Conservation (phyloP, 2,329 filamentous ascomycete genomes). For the Calonectria pteridis region DNA sequence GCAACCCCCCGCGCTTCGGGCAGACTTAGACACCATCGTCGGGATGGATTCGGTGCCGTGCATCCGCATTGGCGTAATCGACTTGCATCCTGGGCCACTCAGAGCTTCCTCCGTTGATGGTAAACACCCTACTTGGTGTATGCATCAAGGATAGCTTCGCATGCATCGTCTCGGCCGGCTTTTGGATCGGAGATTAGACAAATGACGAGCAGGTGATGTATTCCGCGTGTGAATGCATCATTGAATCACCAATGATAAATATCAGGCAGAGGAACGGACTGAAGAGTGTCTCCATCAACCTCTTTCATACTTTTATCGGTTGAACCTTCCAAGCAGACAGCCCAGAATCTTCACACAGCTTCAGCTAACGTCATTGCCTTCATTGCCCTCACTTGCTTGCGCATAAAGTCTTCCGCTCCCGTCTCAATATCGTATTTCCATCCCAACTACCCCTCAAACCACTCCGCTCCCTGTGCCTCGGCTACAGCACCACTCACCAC, state of each 20-base stretch:
- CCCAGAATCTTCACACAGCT: not conserved
- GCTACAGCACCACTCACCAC: not conserved
- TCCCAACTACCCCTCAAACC: not conserved
- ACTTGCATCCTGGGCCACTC: not conserved
- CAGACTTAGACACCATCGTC: not conserved
- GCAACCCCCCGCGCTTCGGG: not conserved
- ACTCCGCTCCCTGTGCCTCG: not conserved
- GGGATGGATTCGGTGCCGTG: not conserved
- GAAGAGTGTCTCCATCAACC: not conserved
- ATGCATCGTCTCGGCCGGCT: not conserved
- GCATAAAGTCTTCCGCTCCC: not conserved
- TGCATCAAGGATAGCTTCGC: not conserved
- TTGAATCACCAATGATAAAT: constrained; percentile 16
- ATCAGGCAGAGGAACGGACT: not conserved
- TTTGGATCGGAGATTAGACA: constrained; percentile 29
- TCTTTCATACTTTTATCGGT: not conserved
- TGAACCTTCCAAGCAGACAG: constrained; percentile 19
- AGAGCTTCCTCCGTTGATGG: not conserved
- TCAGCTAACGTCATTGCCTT: not conserved
- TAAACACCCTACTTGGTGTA: not conserved
- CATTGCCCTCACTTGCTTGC: not conserved
- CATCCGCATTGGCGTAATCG: not conserved
- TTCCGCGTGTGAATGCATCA: not conserved
- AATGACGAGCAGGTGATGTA: not conserved
- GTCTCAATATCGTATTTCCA: not conserved